Evolutionary conservation across 148 eudicot species (phyloP).

Genomic region (Vaccinium corymbosum): DNA sequence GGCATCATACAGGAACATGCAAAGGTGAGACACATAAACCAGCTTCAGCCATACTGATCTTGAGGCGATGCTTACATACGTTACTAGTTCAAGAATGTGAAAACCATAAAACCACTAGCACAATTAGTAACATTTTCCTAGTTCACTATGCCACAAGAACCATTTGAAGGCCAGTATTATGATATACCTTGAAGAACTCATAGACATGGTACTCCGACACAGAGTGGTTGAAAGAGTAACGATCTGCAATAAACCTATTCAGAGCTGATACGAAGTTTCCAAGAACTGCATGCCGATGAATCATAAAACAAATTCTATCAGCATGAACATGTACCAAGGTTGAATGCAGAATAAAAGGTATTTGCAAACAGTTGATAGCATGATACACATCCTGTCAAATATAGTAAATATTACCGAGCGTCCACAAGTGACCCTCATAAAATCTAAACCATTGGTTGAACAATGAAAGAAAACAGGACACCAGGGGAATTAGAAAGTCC

Average conservation of each 20-base stretch:
- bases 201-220: conserved; percentile 81
- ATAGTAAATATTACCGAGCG: neutral
- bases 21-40: neutral
- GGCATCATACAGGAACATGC: neutral
- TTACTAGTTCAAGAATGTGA: neutral
- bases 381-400: neutral
- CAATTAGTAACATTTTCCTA: neutral
- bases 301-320: conserved; percentile 17
- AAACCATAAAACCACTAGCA: neutral
- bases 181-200: conserved; percentile 74
- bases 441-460: neutral
- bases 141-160: neutral
- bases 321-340: conserved; percentile 4
- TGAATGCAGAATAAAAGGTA: neutral
- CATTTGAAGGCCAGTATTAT: neutral
- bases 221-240: conserved; percentile 57
- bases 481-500: neutral
- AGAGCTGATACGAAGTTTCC: conserved; percentile 83
- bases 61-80: conserved; percentile 6
- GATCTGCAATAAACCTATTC: conserved; percentile 70
- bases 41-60: neutral
- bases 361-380: neutral
- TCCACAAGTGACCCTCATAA: conserved; percentile 5
- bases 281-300: conserved; percentile 54
- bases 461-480: neutral